Percentiles rank a stretch among this genome's conserved stretches.
These are phyloP conservation scores for Parathielavia hyrcaniae DNA, from an alignment of 495 filamentous ascomycete species.

Conservation along the genomic window DNA sequence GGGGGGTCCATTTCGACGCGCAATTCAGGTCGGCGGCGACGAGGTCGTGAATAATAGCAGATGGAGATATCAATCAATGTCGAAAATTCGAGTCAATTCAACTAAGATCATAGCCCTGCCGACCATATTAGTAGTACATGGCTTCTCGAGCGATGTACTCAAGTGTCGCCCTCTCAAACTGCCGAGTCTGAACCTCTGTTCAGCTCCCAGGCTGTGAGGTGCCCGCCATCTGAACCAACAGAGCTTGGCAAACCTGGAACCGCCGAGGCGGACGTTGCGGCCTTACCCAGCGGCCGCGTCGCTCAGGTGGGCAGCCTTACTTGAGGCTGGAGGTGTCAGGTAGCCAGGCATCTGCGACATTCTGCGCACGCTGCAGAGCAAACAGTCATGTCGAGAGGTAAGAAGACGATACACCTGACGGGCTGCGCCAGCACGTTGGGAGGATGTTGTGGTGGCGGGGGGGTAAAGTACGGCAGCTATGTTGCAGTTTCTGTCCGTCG, in stretches of 20 bases:
- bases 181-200: not conserved
- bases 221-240: not conserved
- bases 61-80: too few species aligned
- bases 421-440: too few species aligned
- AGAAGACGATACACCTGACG: too few species aligned
- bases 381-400: not conserved
- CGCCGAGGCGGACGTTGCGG: not conserved
- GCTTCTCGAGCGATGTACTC: not conserved
- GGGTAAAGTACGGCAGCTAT: too few species aligned
- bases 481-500: too few species aligned
- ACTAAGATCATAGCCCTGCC: too few species aligned
- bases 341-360: not conserved
- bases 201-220: not conserved
- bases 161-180: not conserved
- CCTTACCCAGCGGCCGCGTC: not conserved
- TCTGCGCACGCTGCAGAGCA: not conserved
- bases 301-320: not conserved
- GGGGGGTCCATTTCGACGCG: too few species aligned
- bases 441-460: too few species aligned
- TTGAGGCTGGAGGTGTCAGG: not conserved
- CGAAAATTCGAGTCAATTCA: too few species aligned
- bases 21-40: too few species aligned
- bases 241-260: conserved; percentile 4
- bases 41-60: too few species aligned
- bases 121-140: too few species aligned